Evolutionary conservation across 2,329 filamentous ascomycete genomes (phyloP).

Genomic region (Graphium sp.): DNA sequence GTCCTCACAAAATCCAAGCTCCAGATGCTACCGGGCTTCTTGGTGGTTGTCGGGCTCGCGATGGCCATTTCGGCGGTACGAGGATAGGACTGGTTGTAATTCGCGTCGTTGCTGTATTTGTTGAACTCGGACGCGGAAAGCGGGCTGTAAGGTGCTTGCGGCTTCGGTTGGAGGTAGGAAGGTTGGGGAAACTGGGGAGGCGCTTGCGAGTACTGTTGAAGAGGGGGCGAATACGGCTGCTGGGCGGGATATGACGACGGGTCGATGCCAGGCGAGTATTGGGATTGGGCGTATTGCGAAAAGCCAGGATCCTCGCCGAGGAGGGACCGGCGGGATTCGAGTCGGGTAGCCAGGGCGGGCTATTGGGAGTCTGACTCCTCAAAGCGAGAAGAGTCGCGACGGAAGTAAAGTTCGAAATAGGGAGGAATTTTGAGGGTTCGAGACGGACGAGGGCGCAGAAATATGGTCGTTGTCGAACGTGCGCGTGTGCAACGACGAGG

Average conservation of each 20-base stretch:
- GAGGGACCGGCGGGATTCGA: conserved; percentile 22
- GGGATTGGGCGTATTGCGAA: conserved; percentile 13
- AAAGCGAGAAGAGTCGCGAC: not conserved
- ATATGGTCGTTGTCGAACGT: too few relatives aligned
- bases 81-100: conserved; percentile 10
- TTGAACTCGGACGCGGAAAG: conserved; percentile 4
- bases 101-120: conserved; percentile 15
- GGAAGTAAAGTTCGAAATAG: not conserved
- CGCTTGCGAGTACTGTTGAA: conserved; percentile 6
- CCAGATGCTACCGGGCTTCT: conserved; percentile 5
- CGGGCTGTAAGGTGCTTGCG: conserved; percentile 8
- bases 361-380: conserved; percentile 6
- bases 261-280: too few relatives aligned
- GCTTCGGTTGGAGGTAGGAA: conserved; percentile 11
- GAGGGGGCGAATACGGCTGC: conserved; percentile 3
- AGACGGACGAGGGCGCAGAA: too few relatives aligned
- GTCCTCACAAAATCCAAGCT: conserved; percentile 61
- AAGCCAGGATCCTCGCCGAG: conserved; percentile 20
- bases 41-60: conserved; percentile 8
- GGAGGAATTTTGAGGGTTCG: not conserved
- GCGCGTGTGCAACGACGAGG: too few relatives aligned
- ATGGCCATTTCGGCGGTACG: too few relatives aligned
- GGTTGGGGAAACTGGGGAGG: conserved; percentile 2
- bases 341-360: conserved; percentile 20
- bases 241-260: conserved; percentile 2